phyloP scores from a whole-genome alignment of 148 eudicot species.

The Heliosperma pusillum region DNA sequence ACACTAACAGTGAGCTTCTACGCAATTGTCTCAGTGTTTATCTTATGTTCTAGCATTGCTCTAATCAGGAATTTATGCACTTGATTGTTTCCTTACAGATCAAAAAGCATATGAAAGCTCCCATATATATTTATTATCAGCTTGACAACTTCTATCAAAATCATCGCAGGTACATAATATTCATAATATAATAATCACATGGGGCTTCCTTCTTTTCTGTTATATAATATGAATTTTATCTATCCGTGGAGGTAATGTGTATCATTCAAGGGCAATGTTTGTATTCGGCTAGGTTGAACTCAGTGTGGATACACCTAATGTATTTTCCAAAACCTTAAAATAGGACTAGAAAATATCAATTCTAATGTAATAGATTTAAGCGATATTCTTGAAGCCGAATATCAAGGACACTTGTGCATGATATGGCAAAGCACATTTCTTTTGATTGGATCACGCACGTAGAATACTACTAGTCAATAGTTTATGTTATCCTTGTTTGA shows the following conservation, averaged over 20 bases:
- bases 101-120: constrained; percentile 71
- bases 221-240: not conserved
- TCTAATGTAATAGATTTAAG: not conserved
- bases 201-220: not conserved
- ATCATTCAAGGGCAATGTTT: too few relatives aligned
- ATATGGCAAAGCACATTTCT: not conserved
- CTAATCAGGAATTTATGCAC: not conserved
- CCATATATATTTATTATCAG: constrained; percentile 91
- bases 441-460: not conserved
- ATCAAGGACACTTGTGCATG: not conserved
- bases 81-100: constrained; percentile 42
- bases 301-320: too few relatives aligned
- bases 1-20: constrained; percentile 46
- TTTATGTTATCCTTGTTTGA: not conserved
- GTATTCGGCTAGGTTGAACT: not conserved
- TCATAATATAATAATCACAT: not conserved
- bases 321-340: too few relatives aligned
- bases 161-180: constrained; percentile 72
- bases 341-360: too few relatives aligned
- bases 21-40: not conserved
- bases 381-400: not conserved
- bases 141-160: constrained; percentile 98
- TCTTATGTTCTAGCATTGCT: not conserved
- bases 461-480: not conserved
- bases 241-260: not conserved